These are phyloP conservation scores for Nakazawaea sp. DNA, from an alignment of 805 yeast species.

Conservation along the genomic window DNA sequence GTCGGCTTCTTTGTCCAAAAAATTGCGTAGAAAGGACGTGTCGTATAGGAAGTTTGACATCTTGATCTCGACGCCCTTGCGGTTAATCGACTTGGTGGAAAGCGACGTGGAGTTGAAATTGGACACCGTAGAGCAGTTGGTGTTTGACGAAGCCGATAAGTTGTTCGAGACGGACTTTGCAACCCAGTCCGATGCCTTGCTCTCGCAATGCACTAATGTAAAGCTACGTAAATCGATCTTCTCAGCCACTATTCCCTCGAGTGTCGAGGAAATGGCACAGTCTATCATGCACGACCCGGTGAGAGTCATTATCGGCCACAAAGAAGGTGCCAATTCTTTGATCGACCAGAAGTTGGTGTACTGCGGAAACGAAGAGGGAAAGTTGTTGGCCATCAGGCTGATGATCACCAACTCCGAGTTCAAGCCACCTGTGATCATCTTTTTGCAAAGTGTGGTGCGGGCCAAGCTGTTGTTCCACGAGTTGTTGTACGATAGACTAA, in stretches of 20 bases:
- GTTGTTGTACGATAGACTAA: constrained; percentile 80
- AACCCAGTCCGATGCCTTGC: constrained; percentile 83
- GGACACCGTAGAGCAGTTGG: constrained; percentile 59
- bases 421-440: constrained; percentile 88
- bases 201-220: constrained; percentile 49
- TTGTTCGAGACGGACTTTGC: constrained; percentile 81
- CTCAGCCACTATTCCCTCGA: constrained; percentile 93
- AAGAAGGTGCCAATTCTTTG: constrained; percentile 82
- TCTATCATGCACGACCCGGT: constrained; percentile 81
- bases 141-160: constrained; percentile 95
- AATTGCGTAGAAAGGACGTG: constrained; percentile 55
- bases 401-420: constrained; percentile 79
- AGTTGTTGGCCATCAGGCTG: constrained; percentile 84
- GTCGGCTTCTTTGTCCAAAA: constrained; percentile 64
- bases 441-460: constrained; percentile 84
- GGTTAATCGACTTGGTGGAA: constrained; percentile 75
- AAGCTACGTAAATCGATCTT: constrained; percentile 69
- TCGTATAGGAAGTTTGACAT: constrained; percentile 66
- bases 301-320: constrained; percentile 84
- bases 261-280: constrained; percentile 82
- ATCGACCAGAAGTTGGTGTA: constrained; percentile 80
- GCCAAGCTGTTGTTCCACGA: constrained; percentile 96
- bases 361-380: constrained; percentile 96
- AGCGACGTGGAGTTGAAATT: constrained; percentile 44
- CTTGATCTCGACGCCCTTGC: constrained; percentile 79